These are phyloP conservation scores for Lactifluus hygrophoroides DNA, from an alignment of 768 basidiomycete species.

Conservation along the genomic window DNA sequence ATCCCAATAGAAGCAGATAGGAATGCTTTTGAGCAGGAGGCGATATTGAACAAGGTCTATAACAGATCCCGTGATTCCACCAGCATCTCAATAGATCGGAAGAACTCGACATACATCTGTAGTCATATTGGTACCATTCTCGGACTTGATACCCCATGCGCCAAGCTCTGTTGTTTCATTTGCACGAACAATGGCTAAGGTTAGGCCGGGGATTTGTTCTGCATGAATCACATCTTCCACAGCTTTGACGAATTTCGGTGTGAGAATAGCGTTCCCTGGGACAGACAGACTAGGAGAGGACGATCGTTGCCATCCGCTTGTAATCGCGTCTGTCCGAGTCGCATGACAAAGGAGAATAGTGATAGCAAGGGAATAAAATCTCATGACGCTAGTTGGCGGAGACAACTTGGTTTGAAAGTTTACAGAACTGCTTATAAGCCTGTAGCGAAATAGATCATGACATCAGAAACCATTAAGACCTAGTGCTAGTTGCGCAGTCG, in stretches of 20 bases:
- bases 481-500: too few species aligned
- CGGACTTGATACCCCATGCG: conserved; percentile 8
- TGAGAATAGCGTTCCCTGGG: not conserved
- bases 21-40: conserved; percentile 12
- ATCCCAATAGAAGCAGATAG: conserved; percentile 3
- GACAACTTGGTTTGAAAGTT: too few species aligned
- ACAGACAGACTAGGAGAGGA: not conserved
- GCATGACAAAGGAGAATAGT: not conserved
- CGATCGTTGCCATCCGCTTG: not conserved
- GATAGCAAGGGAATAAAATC: not conserved
- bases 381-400: not conserved
- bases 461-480: too few species aligned
- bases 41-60: conserved; percentile 18
- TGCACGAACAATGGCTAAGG: conserved; percentile 2
- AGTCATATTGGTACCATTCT: conserved; percentile 9
- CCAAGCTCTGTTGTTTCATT: not conserved
- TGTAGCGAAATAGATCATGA: too few species aligned
- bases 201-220: not conserved
- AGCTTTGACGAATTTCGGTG: not conserved
- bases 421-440: too few species aligned
- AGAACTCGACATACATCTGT: conserved; percentile 1
- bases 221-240: not conserved
- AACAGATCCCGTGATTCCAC: not conserved
- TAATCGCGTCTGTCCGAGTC: not conserved
- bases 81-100: not conserved